These are phyloP conservation scores for Fusarium stilboides DNA, from an alignment of 2,329 filamentous ascomycete species.

Conservation along the genomic window DNA sequence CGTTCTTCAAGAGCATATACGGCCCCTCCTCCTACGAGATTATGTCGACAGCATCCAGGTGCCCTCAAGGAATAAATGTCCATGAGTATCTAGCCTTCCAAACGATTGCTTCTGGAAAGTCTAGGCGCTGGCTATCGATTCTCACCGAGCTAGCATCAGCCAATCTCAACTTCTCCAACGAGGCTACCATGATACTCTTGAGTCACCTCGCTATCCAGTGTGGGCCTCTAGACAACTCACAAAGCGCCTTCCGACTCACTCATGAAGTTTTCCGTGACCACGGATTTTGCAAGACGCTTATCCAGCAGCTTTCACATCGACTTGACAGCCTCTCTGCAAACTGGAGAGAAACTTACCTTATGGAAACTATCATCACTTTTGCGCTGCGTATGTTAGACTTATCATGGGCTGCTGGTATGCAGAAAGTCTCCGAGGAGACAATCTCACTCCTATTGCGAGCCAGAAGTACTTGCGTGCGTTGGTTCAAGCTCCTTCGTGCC, in stretches of 20 bases:
- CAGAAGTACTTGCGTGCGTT: conserved; percentile 59
- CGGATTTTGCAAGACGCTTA: conserved; percentile 64
- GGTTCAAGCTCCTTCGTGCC: conserved; percentile 64
- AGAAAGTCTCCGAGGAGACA: conserved; percentile 2
- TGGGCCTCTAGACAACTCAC: conserved; percentile 60
- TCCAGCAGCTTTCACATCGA: conserved; percentile 61
- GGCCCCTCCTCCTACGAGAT: conserved; percentile 69
- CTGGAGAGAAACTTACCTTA: conserved; percentile 71
- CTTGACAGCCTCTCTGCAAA: conserved; percentile 66
- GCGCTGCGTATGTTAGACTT: conserved; percentile 57
- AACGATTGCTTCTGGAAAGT: conserved; percentile 62
- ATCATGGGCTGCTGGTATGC: conserved; percentile 20
- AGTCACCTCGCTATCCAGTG: conserved; percentile 67
- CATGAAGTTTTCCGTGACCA: conserved; percentile 67
- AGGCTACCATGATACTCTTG: conserved; percentile 66
- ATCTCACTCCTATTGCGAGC: conserved; percentile 27
- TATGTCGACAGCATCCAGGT: conserved; percentile 65
- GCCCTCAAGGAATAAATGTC: conserved; percentile 62
- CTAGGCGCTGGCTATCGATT: conserved; percentile 65
- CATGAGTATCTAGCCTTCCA: conserved; percentile 71
- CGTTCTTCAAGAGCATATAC: conserved; percentile 38
- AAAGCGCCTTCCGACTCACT: conserved; percentile 56
- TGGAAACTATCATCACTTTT: conserved; percentile 71
- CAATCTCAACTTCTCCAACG: conserved; percentile 73
- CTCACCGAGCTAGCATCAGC: conserved; percentile 66